These are phyloP conservation scores for Narthecium ossifragum DNA, from an alignment of 106 monocot genomes.

Conservation along the genomic window DNA sequence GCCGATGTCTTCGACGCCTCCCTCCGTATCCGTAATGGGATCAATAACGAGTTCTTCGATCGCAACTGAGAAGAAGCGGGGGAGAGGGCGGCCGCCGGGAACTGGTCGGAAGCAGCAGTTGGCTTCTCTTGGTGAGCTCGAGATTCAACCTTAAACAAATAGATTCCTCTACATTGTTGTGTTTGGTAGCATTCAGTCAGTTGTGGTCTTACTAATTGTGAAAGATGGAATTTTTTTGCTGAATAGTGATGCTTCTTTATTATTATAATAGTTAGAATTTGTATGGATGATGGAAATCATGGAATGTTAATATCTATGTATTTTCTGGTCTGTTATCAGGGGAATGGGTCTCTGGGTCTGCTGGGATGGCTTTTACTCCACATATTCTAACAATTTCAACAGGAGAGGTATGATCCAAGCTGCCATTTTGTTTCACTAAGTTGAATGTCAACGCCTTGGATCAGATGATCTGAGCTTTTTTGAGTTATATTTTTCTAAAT, in stretches of 20 bases:
- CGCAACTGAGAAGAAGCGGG: not conserved
- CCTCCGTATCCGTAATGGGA: not conserved
- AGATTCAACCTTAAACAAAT: not conserved
- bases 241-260: not conserved
- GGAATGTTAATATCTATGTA: not conserved
- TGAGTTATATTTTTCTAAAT: no score
- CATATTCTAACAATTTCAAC: constrained; percentile 11
- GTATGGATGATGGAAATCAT: not conserved
- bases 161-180: not conserved
- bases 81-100: constrained; percentile 10
- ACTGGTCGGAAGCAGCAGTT: constrained; percentile 13
- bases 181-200: not conserved
- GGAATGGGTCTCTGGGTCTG: constrained; percentile 12
- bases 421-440: no score
- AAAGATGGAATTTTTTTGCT: not conserved
- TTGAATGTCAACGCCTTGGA: no score
- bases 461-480: no score
- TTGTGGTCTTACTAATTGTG: not conserved
- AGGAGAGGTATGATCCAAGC: constrained; percentile 16
- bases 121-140: constrained; percentile 12
- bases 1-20: not conserved
- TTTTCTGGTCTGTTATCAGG: constrained; percentile 2
- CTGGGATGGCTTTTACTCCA: constrained; percentile 21
- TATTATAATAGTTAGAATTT: no score
- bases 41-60: not conserved